Percentiles rank a stretch among this genome's conserved stretches.
These are phyloP conservation scores for Nyctanthes arbortristis DNA, from an alignment of 257 asterid genomes.

Conservation along the genomic window DNA sequence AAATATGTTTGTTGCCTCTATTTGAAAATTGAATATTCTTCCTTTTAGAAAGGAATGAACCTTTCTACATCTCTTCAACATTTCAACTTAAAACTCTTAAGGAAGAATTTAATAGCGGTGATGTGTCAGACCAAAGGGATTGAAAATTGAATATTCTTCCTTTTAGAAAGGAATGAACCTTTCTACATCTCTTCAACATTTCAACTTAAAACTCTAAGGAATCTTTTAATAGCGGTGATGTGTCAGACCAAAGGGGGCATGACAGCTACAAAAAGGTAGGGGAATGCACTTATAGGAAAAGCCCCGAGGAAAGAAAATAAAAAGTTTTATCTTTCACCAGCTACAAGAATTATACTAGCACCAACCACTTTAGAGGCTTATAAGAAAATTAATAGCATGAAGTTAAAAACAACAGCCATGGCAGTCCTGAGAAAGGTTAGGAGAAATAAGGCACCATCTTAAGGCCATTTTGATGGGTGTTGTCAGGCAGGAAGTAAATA, in stretches of 20 bases:
- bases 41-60: neutral
- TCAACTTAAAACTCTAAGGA: neutral
- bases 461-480: conserved; percentile 97
- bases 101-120: neutral
- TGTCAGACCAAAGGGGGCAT: neutral
- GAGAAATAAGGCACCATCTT: conserved; percentile 65
- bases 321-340: neutral
- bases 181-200: neutral
- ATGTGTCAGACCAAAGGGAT: neutral
- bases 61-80: neutral
- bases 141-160: conserved; percentile 3
- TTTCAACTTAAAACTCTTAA: neutral
- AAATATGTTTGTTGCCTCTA: neutral
- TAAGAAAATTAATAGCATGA: neutral
- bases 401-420: conserved; percentile 16
- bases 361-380: conserved; percentile 15
- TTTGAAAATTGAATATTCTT: neutral
- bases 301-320: neutral
- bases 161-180: neutral
- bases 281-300: neutral
- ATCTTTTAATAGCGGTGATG: neutral
- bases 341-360: conserved; percentile 16
- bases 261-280: neutral
- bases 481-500: conserved; percentile 95
- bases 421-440: conserved; percentile 24